Base-by-base conservation (phyloP, 768 basidiomycete species). In the Boletus reticulatus region DNA sequence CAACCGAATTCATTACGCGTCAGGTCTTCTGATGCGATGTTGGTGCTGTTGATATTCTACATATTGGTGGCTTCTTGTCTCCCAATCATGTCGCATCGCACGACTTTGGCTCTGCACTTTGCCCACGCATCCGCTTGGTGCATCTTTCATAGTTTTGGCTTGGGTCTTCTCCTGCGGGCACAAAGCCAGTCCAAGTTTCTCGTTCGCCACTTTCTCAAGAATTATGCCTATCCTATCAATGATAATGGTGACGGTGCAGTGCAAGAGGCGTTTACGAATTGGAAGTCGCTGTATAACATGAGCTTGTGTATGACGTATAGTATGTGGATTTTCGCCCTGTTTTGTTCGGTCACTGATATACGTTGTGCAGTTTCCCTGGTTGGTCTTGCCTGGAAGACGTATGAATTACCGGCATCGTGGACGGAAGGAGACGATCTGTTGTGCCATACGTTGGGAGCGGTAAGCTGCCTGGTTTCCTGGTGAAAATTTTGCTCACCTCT, bases 251-350 rank as follows among this genome's bases (percentile, higher is more conserved):
- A 84, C 55, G 84, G 85, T 44, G 95, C 96, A 0, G 83, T 94
- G n/a, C 79, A 85, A 38, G 97, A 99, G 67, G 93, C 96, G 0
- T 99, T 98, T 63, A 79, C 82, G 27, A 98, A 97, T 70, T 99
- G 95, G 94, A 98, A 98, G 72, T 79, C 79, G 6, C 79, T 92
- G 27, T 98, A 95, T 70, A 98, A 98, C 70, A 70, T 94, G 71
- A 94, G 89, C 70, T 78, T 95, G 79, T 88, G 86, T 70, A 97
- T 98, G 94, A 95, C 89, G 5, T 98, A 95, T 70, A 86, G 94
- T 95, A 55, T 19, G 79, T 73, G 29, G 9, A 1, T 29, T 36
- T 31, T 37, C 13, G 1, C 1, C 7, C 16, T 44, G 6, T 44
- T 37, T 48, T 51, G 20, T 56, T 34, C 39, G 14, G 6, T 13